A percentile compares a stretch with the other conserved stretches of the same genome.
phyloP scores from a whole-genome alignment of 2,329 filamentous ascomycete genomes.

The Pseudodiploospora longispora region DNA sequence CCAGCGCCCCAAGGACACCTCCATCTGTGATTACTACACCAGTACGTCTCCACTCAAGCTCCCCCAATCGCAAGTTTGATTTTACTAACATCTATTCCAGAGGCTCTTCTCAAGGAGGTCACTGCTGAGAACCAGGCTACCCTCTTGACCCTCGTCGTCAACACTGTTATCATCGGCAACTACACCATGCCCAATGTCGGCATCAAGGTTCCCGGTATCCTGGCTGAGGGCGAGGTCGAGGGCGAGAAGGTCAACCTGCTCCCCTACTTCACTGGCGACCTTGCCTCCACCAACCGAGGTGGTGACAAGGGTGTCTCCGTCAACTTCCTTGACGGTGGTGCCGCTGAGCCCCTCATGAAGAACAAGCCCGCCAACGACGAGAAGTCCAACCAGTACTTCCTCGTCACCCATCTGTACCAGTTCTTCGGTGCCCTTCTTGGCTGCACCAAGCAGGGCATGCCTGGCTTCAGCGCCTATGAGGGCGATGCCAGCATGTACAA shows the following conservation, averaged over 20 bases:
- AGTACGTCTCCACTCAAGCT: constrained; percentile 12
- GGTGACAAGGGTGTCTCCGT: constrained; percentile 35
- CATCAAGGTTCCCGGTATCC: constrained; percentile 48
- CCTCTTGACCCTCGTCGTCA: constrained; percentile 49
- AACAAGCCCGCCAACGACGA: constrained; percentile 45
- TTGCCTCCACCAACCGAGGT: constrained; percentile 46
- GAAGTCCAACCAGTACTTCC: constrained; percentile 46
- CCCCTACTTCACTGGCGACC: constrained; percentile 50
- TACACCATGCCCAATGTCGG: constrained; percentile 47
- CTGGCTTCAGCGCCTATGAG: constrained; percentile 41
- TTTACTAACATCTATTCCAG: no score
- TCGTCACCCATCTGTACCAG: constrained; percentile 54
- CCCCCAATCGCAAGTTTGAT: no score
- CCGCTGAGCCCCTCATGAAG: constrained; percentile 43
- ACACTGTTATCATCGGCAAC: constrained; percentile 57
- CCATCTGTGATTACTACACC: constrained; percentile 58
- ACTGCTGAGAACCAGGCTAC: constrained; percentile 49
- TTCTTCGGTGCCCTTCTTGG: constrained; percentile 53
- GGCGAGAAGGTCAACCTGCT: constrained; percentile 46
- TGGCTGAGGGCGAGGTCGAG: constrained; percentile 41
- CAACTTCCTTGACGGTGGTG: constrained; percentile 56
- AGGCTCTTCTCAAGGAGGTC: constrained; percentile 49
- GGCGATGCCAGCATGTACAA: constrained; percentile 40
- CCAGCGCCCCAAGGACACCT: constrained; percentile 39
- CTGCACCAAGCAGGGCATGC: constrained; percentile 42